These are phyloP conservation scores for Pontederia paniculata DNA, from an alignment of 176 grass and related monocot genomes.

Conservation along the genomic window DNA sequence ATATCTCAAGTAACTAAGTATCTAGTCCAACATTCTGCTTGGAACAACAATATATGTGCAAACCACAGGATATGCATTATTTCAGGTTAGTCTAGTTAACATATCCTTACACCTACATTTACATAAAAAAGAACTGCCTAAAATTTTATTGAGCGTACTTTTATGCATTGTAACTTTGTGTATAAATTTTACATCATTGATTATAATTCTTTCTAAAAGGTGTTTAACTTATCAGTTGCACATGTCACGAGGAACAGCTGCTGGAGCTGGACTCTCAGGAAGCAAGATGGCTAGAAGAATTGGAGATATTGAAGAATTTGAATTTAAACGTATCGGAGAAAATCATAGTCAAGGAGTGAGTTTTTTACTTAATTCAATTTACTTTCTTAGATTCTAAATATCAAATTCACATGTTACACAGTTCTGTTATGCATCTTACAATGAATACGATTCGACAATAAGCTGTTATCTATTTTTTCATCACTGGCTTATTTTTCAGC, in stretches of 20 bases:
- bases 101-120: too few species aligned
- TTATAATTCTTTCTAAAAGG: background rate
- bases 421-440: background rate
- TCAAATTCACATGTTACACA: background rate
- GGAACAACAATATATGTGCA: too few species aligned
- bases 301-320: constrained; percentile 64
- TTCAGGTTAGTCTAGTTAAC: too few species aligned
- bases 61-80: too few species aligned
- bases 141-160: too few species aligned
- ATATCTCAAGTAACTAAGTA: too few species aligned
- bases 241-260: constrained; percentile 46
- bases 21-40: too few species aligned
- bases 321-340: constrained; percentile 62
- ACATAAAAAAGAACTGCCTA: too few species aligned
- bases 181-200: too few species aligned
- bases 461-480: constrained; percentile 20
- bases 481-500: constrained; percentile 32
- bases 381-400: background rate
- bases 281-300: constrained; percentile 87
- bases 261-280: constrained; percentile 89
- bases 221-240: constrained; percentile 20
- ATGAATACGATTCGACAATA: background rate
- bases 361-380: constrained; percentile 21
- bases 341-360: constrained; percentile 93
- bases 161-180: too few species aligned